These are phyloP conservation scores for Adansonia madagascariensis DNA, from an alignment of 441 rosid species.

Conservation along the genomic window DNA sequence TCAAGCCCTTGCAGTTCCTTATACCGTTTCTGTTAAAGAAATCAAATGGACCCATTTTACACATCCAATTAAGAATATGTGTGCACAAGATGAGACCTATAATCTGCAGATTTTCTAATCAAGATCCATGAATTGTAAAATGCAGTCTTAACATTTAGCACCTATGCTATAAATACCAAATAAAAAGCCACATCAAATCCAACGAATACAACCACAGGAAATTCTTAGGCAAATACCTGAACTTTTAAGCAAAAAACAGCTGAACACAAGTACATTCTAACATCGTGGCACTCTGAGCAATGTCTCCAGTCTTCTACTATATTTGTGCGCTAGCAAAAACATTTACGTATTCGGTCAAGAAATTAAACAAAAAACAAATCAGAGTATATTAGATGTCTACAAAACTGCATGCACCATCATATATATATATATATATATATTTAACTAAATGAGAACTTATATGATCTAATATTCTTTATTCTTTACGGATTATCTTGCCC, in stretches of 20 bases:
- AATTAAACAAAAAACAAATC: no score
- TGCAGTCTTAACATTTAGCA: no score
- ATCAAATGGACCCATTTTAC: conserved; percentile 14
- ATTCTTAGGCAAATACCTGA: background rate
- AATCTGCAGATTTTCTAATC: background rate
- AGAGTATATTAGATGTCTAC: no score
- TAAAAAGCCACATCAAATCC: background rate
- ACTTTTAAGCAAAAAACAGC: background rate
- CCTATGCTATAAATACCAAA: background rate
- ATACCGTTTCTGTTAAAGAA: conserved; percentile 67
- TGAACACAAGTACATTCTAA: background rate
- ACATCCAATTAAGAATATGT: background rate
- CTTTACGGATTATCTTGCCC: no score
- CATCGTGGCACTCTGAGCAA: background rate
- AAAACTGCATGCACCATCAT: no score
- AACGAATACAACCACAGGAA: background rate
- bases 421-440: no score
- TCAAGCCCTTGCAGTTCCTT: conserved; percentile 88
- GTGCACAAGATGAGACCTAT: background rate
- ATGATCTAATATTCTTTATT: background rate
- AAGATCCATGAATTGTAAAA: background rate
- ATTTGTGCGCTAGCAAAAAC: background rate
- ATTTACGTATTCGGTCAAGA: no score
- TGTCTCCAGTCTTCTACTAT: background rate
- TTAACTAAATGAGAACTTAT: no score